Evolutionary conservation across 352 stramenopile species (phyloP).

Genomic region (Globisporangium takayamanum): DNA sequence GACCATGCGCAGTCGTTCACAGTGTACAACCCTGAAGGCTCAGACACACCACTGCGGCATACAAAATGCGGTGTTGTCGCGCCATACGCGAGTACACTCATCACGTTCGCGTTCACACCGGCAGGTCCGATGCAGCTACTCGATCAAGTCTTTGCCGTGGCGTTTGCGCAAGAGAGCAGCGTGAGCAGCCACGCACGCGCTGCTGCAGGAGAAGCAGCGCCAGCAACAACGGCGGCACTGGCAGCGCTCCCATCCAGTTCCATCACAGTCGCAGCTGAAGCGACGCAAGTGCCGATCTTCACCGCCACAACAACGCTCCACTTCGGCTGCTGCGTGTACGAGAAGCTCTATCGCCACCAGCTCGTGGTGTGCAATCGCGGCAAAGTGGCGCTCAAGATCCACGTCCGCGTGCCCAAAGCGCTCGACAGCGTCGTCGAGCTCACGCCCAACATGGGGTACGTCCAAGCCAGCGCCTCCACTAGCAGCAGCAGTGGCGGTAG

Average conservation of each 20-base stretch:
- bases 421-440: slow-evolving; percentile 72
- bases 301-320: slow-evolving; percentile 37
- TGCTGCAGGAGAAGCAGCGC: no score
- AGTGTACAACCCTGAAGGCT: slow-evolving; percentile 33
- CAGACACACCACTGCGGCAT: slow-evolving; percentile 34
- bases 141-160: slow-evolving; percentile 26
- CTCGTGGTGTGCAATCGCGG: slow-evolving; percentile 81
- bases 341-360: slow-evolving; percentile 83
- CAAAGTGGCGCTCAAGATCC: slow-evolving; percentile 81
- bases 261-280: slow-evolving; percentile 20
- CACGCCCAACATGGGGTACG: slow-evolving; percentile 78
- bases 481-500: neutral
- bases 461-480: slow-evolving; percentile 35
- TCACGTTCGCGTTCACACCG: slow-evolving; percentile 63
- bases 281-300: slow-evolving; percentile 43
- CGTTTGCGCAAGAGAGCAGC: slow-evolving; percentile 21
- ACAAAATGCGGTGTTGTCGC: slow-evolving; percentile 33
- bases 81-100: slow-evolving; percentile 33
- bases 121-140: slow-evolving; percentile 27
- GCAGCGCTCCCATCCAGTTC: slow-evolving; percentile 5
- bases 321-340: slow-evolving; percentile 80
- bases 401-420: slow-evolving; percentile 59
- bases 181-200: neutral
- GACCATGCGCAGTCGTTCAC: slow-evolving; percentile 20
- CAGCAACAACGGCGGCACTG: neutral